phyloP scores from a whole-genome alignment of 2,329 filamentous ascomycete genomes.

The Phyllosticta paracitricarpa region DNA sequence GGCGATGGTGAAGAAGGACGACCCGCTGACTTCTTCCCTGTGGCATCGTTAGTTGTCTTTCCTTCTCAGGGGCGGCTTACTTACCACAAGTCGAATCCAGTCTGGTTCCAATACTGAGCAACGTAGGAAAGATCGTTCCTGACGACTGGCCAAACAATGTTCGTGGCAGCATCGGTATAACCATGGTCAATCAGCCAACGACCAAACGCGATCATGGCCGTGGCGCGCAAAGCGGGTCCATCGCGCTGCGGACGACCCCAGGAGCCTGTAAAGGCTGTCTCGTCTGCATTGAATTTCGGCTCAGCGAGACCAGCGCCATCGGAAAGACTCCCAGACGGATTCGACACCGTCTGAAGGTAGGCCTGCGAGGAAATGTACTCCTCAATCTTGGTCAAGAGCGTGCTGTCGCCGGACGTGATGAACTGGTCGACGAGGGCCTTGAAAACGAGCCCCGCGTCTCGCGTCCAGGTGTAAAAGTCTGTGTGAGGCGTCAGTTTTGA shows the following conservation, averaged over 20 bases:
- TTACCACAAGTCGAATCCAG: conserved; percentile 35
- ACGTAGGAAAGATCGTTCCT: conserved; percentile 38
- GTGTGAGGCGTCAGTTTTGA: conserved; percentile 22
- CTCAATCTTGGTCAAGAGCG: conserved; percentile 16
- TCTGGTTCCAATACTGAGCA: conserved; percentile 33
- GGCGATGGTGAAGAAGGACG: conserved; percentile 33
- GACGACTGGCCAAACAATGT: conserved; percentile 30
- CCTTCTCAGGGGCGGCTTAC: not conserved
- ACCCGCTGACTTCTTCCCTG: conserved; percentile 32
- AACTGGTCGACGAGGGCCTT: conserved; percentile 15
- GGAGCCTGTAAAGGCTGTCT: conserved; percentile 25
- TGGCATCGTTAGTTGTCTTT: not conserved
- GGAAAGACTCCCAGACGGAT: conserved; percentile 27
- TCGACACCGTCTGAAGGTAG: conserved; percentile 28
- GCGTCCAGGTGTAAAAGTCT: conserved; percentile 24
- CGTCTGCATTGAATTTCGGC: conserved; percentile 32
- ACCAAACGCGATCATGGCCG: conserved; percentile 33
- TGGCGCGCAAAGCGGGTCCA: conserved; percentile 33
- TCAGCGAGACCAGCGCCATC: conserved; percentile 32
- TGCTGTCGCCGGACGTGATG: conserved; percentile 12
- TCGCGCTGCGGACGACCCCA: conserved; percentile 37
- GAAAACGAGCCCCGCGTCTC: conserved; percentile 6
- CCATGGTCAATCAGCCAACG: conserved; percentile 22
- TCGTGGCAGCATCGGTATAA: conserved; percentile 23
- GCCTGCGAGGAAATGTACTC: conserved; percentile 25